Conservation (phyloP, 371 early-diverging fungal species). For the Synchytrium microbalum region DNA sequence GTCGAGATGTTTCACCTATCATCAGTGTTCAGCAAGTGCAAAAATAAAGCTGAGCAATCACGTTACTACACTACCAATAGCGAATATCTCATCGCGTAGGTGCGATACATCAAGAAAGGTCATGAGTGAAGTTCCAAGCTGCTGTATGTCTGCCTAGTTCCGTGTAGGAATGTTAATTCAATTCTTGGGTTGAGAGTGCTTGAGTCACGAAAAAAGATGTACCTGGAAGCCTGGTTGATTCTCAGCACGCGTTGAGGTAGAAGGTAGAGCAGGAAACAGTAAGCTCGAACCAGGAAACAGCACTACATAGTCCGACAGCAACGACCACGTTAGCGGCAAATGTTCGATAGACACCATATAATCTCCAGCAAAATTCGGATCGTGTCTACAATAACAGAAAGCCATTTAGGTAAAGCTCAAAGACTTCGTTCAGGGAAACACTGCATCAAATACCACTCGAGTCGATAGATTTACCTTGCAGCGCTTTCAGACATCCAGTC, state of each 20-base stretch:
- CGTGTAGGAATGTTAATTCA: constrained; percentile 1
- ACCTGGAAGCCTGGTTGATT: too few relatives aligned
- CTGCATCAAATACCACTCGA: too few relatives aligned
- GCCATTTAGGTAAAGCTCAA: background rate
- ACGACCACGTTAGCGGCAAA: background rate
- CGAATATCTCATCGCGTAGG: constrained; percentile 25
- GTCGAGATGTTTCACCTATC: constrained; percentile 17
- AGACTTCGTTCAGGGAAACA: background rate
- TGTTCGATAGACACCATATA: background rate
- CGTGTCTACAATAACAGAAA: background rate
- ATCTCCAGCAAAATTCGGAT: background rate
- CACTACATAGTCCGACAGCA: background rate
- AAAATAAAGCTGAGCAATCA: background rate
- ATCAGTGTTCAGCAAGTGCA: background rate
- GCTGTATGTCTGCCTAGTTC: constrained; percentile 16
- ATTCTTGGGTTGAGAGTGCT: too few relatives aligned
- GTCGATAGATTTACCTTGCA: background rate
- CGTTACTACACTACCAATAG: constrained; percentile 16
- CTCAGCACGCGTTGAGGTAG: too few relatives aligned
- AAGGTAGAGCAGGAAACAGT: background rate
- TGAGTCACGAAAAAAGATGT: too few relatives aligned
- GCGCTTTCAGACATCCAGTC: background rate
- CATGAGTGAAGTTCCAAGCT: constrained; percentile 13
- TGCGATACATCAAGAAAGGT: constrained; percentile 15
- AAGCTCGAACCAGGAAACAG: background rate